Evolutionary conservation across 2,329 filamentous ascomycete genomes (phyloP), one percentile per base, ranked within the genome.

Genomic region (Colletotrichum euphorbiae): DNA sequence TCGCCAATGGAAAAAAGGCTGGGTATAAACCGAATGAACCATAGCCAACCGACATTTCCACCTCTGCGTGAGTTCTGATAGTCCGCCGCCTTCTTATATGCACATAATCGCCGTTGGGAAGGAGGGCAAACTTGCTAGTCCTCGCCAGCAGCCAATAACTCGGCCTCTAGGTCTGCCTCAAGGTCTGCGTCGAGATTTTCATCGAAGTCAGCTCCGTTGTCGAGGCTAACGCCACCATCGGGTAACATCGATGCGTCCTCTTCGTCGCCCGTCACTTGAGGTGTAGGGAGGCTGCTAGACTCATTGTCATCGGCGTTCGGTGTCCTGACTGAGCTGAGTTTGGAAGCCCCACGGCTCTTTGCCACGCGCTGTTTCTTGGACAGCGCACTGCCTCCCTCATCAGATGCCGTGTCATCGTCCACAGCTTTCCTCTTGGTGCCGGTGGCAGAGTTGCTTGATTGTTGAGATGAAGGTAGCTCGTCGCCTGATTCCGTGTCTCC

Each of bases 161-260:
- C 89, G 42, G 87, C 85, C 76, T 90, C 90, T 56, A 90, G 77
- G 72, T 90, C 88, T 28, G 83, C 85, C 73, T 87, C 87, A 33
- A 87, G 77, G 71, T 87, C 83, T 8, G 28, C 28, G 6, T 28
- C 6, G 28, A 28, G 28, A 61, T 86, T 85, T 9, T 87, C 85
- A 50, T 84, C 82, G 57, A 82, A 78, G 46, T 82, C 82, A n/a
- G 77, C 77, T 7, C 76, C 76, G 45, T 77, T 75, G n/a, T 76
- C 76, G 7, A 55, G 38, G 36, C 73, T 73, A 6, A 51, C 52
- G 71, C 67, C 17, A 66, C 75, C 24, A 46, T 76, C 73, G 12
- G 56, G 56, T 6, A 52, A 43, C n/a, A 67, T 50, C 6, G 67
- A 55, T 11, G 55, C 46, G 57, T 82, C 82, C 33, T 79, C 80